These are phyloP conservation scores for Thermomucor indicae-seudaticae DNA, from an alignment of 371 early-diverging fungal genomes.

Conservation along the genomic window DNA sequence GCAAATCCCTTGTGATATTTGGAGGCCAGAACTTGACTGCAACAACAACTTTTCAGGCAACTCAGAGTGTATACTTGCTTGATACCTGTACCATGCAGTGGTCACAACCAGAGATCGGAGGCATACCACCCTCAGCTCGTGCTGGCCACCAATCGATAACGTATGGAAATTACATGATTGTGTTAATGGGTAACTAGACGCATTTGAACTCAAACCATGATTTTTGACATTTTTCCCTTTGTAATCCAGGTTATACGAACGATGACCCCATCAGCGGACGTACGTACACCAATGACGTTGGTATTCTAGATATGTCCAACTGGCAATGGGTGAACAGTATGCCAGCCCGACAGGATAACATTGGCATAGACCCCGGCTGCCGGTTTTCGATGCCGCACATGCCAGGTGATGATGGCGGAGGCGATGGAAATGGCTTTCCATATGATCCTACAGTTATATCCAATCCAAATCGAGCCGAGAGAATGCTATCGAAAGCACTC, in stretches of 20 bases:
- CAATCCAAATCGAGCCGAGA: slow-evolving; percentile 10
- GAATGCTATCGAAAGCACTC: slow-evolving; percentile 18
- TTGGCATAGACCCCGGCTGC: slow-evolving; percentile 7
- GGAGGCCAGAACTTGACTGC: slow-evolving; percentile 19
- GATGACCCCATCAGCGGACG: neutral
- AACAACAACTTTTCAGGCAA: neutral
- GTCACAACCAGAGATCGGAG: slow-evolving; percentile 21
- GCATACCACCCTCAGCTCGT: slow-evolving; percentile 23
- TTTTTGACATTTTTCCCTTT: slow-evolving; percentile 22
- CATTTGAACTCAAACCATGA: slow-evolving; percentile 9
- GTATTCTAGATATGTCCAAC: slow-evolving; percentile 28
- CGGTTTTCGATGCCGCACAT: slow-evolving; percentile 19
- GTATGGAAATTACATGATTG: slow-evolving; percentile 37
- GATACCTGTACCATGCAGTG: slow-evolving; percentile 40
- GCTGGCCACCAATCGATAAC: slow-evolving; percentile 31
- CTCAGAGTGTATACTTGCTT: slow-evolving; percentile 27
- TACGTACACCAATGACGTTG: slow-evolving; percentile 22
- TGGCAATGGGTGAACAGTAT: slow-evolving; percentile 41
- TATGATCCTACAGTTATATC: slow-evolving; percentile 19
- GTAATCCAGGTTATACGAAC: slow-evolving; percentile 8
- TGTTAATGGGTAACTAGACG: slow-evolving; percentile 23
- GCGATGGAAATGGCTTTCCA: slow-evolving; percentile 5
- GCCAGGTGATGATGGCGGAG: slow-evolving; percentile 1
- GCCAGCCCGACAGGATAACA: neutral
- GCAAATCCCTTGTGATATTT: slow-evolving; percentile 34